phyloP scores from a whole-genome alignment of 1,284 basidiomycete genomes.

The Melampsora larici-populina region DNA sequence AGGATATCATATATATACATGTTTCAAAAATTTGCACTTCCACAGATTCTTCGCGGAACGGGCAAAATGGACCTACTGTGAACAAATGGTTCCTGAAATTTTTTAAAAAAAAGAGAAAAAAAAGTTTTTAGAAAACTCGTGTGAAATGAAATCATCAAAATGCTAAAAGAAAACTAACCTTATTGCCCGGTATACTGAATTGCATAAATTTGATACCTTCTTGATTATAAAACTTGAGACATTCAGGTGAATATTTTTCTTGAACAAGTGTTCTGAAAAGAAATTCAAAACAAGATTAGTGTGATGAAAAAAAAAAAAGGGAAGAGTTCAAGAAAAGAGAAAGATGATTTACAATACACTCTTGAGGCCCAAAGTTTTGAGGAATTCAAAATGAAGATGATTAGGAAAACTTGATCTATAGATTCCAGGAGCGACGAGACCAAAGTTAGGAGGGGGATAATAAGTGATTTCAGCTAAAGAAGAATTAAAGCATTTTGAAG shows the following conservation, averaged over 20 bases:
- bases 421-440: conserved; percentile 57
- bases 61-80: conserved; percentile 50
- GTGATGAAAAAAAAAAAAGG: background rate
- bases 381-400: conserved; percentile 59
- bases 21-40: background rate
- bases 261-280: conserved; percentile 56
- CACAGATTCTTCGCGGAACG: background rate
- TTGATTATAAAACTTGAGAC: conserved; percentile 56
- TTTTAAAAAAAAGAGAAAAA: too few relatives aligned
- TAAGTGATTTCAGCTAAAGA: background rate
- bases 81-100: conserved; percentile 57
- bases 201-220: conserved; percentile 58
- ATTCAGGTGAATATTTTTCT: conserved; percentile 60
- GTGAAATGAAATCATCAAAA: background rate
- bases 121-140: too few relatives aligned
- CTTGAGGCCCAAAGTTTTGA: conserved; percentile 58
- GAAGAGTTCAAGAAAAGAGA: background rate
- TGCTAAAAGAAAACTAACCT: conserved; percentile 50
- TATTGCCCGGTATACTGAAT: conserved; percentile 62
- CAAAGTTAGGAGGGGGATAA: conserved; percentile 38
- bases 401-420: conserved; percentile 60
- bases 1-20: too few relatives aligned
- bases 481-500: background rate
- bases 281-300: background rate
- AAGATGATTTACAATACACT: conserved; percentile 57